A percentile compares a stretch with the other conserved stretches of the same genome.
Conservation (phyloP, 202 grass and related monocot species). For the Eragrostis tef region DNA sequence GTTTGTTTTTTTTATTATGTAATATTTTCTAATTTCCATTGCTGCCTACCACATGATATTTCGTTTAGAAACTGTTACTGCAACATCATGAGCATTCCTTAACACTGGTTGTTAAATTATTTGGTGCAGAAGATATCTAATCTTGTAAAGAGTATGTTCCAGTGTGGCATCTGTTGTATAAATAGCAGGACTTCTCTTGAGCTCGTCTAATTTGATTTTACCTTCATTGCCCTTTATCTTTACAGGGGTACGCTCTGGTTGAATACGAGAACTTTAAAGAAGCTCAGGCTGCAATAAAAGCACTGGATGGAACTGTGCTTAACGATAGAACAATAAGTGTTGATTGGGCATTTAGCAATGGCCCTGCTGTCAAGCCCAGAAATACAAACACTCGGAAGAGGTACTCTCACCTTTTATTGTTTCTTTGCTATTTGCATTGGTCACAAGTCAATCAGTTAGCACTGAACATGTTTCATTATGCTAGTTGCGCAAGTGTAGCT, state of each 20-base stretch:
- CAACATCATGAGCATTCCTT: slow-evolving; percentile 14
- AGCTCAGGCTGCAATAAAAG: slow-evolving; percentile 80
- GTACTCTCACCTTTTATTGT: slow-evolving; percentile 4
- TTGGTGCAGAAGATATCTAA: background rate
- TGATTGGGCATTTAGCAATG: slow-evolving; percentile 97
- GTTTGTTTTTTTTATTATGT: slow-evolving; percentile 41
- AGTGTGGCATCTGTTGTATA: background rate
- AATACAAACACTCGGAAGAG: slow-evolving; percentile 56
- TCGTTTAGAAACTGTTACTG: background rate
- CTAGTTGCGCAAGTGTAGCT: background rate
- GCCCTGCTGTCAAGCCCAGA: slow-evolving; percentile 66
- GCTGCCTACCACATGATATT: background rate
- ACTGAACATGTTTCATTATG: too few relatives aligned
- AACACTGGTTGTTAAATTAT: background rate
- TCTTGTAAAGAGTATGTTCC: background rate
- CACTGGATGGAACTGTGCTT: slow-evolving; percentile 72
- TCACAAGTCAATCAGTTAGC: too few relatives aligned
- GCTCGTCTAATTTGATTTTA: slow-evolving; percentile 4
- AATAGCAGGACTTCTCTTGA: background rate
- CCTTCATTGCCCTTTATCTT: background rate
- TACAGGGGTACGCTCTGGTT: slow-evolving; percentile 84
- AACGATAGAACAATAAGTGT: slow-evolving; percentile 65
- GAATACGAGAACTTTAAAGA: slow-evolving; percentile 87
- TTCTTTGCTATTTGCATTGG: background rate
- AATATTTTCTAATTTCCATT: background rate